phyloP scores from a whole-genome alignment of 768 basidiomycete species.

The Leccinum uliginosum region DNA sequence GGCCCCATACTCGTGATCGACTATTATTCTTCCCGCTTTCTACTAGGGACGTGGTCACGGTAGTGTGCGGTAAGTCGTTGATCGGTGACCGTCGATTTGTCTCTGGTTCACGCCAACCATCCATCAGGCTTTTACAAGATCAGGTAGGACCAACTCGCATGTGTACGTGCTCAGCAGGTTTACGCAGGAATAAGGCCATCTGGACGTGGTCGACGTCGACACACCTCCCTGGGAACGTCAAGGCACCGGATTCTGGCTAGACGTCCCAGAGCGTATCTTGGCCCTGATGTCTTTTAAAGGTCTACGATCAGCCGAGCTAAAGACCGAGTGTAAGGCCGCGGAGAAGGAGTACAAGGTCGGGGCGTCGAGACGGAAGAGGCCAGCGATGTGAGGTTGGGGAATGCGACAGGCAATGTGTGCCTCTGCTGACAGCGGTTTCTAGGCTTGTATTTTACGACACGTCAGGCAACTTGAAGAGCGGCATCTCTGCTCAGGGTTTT shows the following conservation, averaged over 20 bases:
- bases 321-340: slow-evolving; percentile 78
- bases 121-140: slow-evolving; percentile 74
- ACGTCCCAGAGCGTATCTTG: slow-evolving; percentile 55
- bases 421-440: not conserved
- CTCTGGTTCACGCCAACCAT: not conserved
- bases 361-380: slow-evolving; percentile 57
- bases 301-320: slow-evolving; percentile 61
- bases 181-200: slow-evolving; percentile 52
- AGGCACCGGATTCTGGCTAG: slow-evolving; percentile 76
- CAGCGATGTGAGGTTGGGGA: slow-evolving; percentile 36
- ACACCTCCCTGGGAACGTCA: slow-evolving; percentile 74
- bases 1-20: not conserved
- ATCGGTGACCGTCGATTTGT: not conserved
- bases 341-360: slow-evolving; percentile 65
- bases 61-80: slow-evolving; percentile 65
- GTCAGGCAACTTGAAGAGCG: slow-evolving; percentile 52
- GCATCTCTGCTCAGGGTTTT: slow-evolving; percentile 73
- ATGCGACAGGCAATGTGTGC: no score
- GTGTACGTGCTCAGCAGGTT: not conserved
- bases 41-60: slow-evolving; percentile 56
- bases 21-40: not conserved
- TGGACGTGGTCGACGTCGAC: slow-evolving; percentile 75
- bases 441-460: slow-evolving; percentile 82
- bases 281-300: slow-evolving; percentile 48
- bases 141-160: slow-evolving; percentile 35